These are phyloP conservation scores for Paxillus rubicundulus DNA, from an alignment of 768 basidiomycete genomes.

Conservation along the genomic window DNA sequence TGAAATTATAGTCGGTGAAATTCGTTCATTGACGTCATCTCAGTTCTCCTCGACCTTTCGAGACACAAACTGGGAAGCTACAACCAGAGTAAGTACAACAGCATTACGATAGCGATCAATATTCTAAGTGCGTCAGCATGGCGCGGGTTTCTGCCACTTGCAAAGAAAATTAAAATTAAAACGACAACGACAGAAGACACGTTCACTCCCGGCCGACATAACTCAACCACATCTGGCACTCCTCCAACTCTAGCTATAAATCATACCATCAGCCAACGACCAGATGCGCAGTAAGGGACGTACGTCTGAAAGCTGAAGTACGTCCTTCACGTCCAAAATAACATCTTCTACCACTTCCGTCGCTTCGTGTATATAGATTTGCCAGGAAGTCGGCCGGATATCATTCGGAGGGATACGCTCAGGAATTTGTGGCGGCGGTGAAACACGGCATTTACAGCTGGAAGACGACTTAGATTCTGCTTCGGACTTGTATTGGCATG, in stretches of 20 bases:
- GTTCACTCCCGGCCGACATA: conserved; percentile 8
- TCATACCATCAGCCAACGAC: conserved; percentile 2
- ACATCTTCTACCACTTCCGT: conserved; percentile 10
- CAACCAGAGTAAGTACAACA: background rate
- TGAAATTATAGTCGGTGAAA: background rate
- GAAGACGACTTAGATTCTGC: conserved; percentile 4
- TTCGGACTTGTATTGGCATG: conserved; percentile 35
- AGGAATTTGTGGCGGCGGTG: background rate
- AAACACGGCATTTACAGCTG: conserved; percentile 5
- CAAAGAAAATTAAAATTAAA: background rate
- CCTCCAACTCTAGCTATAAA: conserved; percentile 23
- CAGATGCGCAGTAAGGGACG: background rate
- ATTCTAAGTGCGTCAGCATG: background rate
- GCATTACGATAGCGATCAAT: background rate
- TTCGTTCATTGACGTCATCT: conserved; percentile 10
- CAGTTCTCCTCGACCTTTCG: background rate
- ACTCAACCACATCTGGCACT: conserved; percentile 23
- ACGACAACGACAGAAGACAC: background rate
- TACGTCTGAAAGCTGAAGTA: conserved; percentile 22
- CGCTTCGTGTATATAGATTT: conserved; percentile 11
- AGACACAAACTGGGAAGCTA: conserved; percentile 16
- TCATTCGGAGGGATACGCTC: background rate
- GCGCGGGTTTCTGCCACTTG: background rate
- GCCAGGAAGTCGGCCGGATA: conserved; percentile 9
- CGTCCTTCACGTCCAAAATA: conserved; percentile 23